Base-by-base conservation (phyloP, 164 flowering plant species). In the Vitis labrusca region DNA sequence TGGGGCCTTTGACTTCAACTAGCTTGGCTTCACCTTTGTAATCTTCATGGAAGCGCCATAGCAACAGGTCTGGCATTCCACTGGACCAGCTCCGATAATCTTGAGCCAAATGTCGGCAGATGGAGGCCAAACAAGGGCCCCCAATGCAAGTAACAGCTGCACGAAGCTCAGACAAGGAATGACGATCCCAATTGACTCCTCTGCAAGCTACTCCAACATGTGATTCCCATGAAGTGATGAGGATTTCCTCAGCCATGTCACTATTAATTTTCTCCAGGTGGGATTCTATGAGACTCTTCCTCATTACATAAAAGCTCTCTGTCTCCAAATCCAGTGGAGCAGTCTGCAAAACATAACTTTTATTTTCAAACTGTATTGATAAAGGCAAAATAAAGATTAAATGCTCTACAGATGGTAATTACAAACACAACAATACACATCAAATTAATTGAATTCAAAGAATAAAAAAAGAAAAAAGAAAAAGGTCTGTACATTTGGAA, bases 1-100 rank as follows among this genome's bases (percentile, higher is more conserved):
- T 83, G 0, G 94, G 97, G 37, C 98, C 95, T 75, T 94, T 92
- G 9, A 94, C 97, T 82, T 94, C 99, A 60, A 91, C 99, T 76
- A 94, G 95, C 83, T 92, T 94, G 15, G 97, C 97, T 81, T 94
- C 97, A 23, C 94, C 97, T n/a, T 68, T 79, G 71, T 84, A 82
- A 50, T 84, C 84, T 15, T 81, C 90, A 71, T 75, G 74, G 73
- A 92, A 87, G 50, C 98, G 94, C 99, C 98, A 94, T 1, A 94
- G 75, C 70, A 94, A 70, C 74, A 94, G 76, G 74, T 94, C 97
- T 19, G 99, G 99, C 99, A 94, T 92, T 57, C 99, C 99, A 63
- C 92, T 86, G 10, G 97, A 89, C 98, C 98, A 94, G 77, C 91
- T 91, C 10, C 85, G 66, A 67, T 92, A 92, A 78, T 88, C 98